Base-by-base conservation (phyloP, 768 basidiomycete species). In the Dioszegia crocea region DNA sequence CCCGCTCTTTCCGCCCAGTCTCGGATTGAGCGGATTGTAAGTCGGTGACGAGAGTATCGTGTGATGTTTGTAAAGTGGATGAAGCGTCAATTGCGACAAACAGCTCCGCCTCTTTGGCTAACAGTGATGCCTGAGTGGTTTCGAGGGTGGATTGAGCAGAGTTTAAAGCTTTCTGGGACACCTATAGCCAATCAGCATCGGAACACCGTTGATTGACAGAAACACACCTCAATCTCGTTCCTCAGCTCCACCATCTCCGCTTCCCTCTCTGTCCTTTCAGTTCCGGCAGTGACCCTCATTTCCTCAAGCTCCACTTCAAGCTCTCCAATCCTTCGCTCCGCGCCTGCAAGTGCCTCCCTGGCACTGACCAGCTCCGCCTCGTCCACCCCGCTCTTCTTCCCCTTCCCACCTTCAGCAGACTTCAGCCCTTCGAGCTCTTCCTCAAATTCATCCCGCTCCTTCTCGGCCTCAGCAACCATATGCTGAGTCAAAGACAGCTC, bases 381-480 rank as follows among this genome's bases (percentile, higher is more conserved):
- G 11, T 40, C 51, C 38, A 23, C 36, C 38, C 4, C 4, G 11
- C 39, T 24, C 38, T 26, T 29, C 39, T 39, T 27, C 24, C 39
- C 39, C 23, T 36, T 36, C 51, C 23, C 36, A 40, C 19, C 31
- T 36, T 21, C 31, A 21, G 14, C 24, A 9, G 49, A 30, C 24
- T 40, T 65, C 46, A 61, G 67, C 45, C 62, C 61, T 19, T 70
- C 60, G 1, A 73, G 49, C 38, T 64, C 56, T 26, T 57, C 58
- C 38, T 71, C 59, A 1, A 71, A 50, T 10, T 61, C 64, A 16
- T 64, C 65, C 49, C 61, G 64, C 30, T 69, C 67, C 19, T 64
- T 55, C 2, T 64, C 31, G 2, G 66, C 51, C 14, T 59, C 61
- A 14, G 60, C 51, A 5, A 68, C 30, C 50, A 72, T 68, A 27